Conservation (phyloP, 768 basidiomycete genomes). For the Boletus vinaceobasis region DNA sequence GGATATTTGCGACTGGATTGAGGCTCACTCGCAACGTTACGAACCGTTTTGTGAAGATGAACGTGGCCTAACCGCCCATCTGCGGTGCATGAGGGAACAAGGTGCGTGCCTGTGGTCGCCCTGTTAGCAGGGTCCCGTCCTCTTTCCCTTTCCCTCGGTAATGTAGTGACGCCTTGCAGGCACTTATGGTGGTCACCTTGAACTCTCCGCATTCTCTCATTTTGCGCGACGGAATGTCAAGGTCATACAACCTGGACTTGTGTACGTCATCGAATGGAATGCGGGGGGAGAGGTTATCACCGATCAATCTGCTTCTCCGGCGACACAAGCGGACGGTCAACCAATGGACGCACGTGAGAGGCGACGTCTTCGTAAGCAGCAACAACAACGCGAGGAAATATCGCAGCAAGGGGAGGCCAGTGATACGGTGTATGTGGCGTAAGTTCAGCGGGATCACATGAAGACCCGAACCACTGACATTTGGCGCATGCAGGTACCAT, state of each 20-base stretch:
- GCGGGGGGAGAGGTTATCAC: constrained; percentile 48
- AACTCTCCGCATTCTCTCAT: constrained; percentile 89
- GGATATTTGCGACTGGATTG: constrained; percentile 83
- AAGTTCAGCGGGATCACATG: constrained; percentile 36
- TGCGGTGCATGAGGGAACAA: constrained; percentile 74
- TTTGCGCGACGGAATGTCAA: constrained; percentile 77
- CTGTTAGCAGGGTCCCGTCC: not conserved
- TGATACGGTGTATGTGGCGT: constrained; percentile 80
- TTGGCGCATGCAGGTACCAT: constrained; percentile 57
- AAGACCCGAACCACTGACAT: constrained; percentile 11
- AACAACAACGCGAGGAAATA: constrained; percentile 26
- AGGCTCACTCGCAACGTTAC: constrained; percentile 63
- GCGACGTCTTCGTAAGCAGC: constrained; percentile 41
- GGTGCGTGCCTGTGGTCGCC: constrained; percentile 40
- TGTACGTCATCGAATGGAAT: constrained; percentile 85
- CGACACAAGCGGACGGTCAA: constrained; percentile 24
- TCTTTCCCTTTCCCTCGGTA: constrained; percentile 10
- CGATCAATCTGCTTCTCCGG: constrained; percentile 25
- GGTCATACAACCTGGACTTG: constrained; percentile 87
- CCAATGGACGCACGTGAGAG: constrained; percentile 41
- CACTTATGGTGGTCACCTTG: constrained; percentile 91
- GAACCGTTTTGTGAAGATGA: constrained; percentile 87
- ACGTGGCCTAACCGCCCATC: constrained; percentile 67
- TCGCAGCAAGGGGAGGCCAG: constrained; percentile 19
- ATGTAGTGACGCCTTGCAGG: constrained; percentile 38